phyloP scores from a whole-genome alignment of 164 flowering plant genomes.

The Vitis labrusca region DNA sequence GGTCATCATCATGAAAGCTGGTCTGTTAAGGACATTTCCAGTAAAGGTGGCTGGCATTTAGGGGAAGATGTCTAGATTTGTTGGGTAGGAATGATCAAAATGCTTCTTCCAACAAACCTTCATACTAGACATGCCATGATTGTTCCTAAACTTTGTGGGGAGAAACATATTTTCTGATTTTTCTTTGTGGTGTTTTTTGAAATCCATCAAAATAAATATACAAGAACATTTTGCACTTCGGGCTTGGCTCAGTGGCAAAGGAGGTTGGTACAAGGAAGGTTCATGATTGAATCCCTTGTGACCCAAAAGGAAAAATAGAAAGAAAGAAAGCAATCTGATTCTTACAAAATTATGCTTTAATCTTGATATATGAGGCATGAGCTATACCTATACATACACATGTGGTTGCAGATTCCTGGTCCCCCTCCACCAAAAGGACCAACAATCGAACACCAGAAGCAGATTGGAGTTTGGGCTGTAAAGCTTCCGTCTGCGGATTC shows the following conservation, averaged over 20 bases:
- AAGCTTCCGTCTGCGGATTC: conserved; percentile 89
- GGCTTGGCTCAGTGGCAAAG: too few species aligned
- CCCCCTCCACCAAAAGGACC: conserved; percentile 69
- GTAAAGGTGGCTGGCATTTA: neutral
- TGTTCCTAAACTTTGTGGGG: too few species aligned
- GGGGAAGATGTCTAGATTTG: neutral
- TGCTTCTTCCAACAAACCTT: neutral
- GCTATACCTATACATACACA: neutral
- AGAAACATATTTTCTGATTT: too few species aligned
- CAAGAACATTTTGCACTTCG: too few species aligned
- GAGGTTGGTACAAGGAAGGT: too few species aligned
- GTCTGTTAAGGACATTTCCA: neutral
- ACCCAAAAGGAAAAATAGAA: too few species aligned
- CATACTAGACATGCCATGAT: neutral
- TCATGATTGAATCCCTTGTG: too few species aligned
- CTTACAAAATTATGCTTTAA: neutral
- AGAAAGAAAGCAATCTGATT: neutral
- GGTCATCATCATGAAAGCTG: too few species aligned
- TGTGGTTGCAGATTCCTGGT: conserved; percentile 74
- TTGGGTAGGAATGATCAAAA: neutral
- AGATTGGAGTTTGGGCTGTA: conserved; percentile 77
- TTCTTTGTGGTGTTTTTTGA: too few species aligned
- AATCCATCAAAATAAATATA: too few species aligned
- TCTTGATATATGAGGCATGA: neutral
- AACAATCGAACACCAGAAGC: conserved; percentile 64